A percentile compares a stretch with the other conserved stretches of the same genome.
Conservation (phyloP, 768 basidiomycete genomes). For the Boletus vinaceobasis region DNA sequence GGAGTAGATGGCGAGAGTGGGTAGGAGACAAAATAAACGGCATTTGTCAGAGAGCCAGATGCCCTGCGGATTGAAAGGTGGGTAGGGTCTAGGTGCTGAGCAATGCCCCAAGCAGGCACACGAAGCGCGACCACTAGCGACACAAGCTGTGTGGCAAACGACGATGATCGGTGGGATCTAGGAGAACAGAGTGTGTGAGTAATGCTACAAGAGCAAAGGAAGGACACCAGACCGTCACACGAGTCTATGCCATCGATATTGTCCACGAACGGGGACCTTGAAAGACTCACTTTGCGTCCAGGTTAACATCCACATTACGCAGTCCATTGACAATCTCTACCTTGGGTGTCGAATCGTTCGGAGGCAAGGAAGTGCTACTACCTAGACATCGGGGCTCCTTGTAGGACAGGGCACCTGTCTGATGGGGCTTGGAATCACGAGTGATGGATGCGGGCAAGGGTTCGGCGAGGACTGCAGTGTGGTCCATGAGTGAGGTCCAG, state of each 20-base stretch:
- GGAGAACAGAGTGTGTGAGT: conserved; percentile 18
- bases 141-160: conserved; percentile 55
- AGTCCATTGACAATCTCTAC: conserved; percentile 57
- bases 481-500: conserved; percentile 13
- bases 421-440: conserved; percentile 5
- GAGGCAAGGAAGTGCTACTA: conserved; percentile 29
- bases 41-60: conserved; percentile 91
- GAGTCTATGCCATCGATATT: conserved; percentile 30
- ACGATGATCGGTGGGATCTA: conserved; percentile 63
- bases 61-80: conserved; percentile 70
- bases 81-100: conserved; percentile 41
- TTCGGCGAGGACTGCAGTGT: conserved; percentile 12
- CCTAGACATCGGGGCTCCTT: conserved; percentile 26
- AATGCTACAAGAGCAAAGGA: conserved; percentile 10
- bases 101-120: conserved; percentile 56
- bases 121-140: conserved; percentile 52
- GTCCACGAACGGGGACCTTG: conserved; percentile 31
- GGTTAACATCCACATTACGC: conserved; percentile 48
- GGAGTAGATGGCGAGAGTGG: conserved; percentile 43
- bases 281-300: conserved; percentile 69
- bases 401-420: conserved; percentile 4
- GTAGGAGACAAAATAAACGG: conserved; percentile 94
- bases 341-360: conserved; percentile 37
- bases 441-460: not conserved
- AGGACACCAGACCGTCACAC: conserved; percentile 36